Base-by-base conservation (phyloP, 345 rosid genomes). In the Excoecaria cochinchinensis region DNA sequence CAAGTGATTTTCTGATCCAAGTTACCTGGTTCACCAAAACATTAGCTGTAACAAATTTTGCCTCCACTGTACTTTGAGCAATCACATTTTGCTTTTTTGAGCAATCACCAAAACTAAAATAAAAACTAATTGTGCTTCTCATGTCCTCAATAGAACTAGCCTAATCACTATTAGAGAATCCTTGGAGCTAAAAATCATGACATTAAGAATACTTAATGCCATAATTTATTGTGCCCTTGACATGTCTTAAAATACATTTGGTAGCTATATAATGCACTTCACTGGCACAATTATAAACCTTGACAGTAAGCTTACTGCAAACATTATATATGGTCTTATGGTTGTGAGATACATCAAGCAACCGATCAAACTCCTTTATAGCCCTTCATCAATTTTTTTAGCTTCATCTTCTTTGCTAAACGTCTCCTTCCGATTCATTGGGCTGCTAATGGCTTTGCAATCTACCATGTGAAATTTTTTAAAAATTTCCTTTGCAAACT, bases 231-330 rank as follows among this genome's bases (percentile, higher is more conserved):
- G 69, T 69, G 5, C 64, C 75, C 40, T 69, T 67, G 5, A 76
- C 19, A 19, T 76, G 56, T 3, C 50, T 56, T 3, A 68, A 4
- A 4, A 70, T 69, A 4, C 68, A 69, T 12, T 59, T 69, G 0
- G 69, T 40, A 9, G 51, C 61, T 19, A 8, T 6, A 4, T 50
- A 13, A 40, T 69, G 53, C 3, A 13, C 1, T 8, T 69, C 3
- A 59, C 69, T 48, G 0, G 74, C n/a, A 46, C 8, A 39, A 1
- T 38, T 36, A 76, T 70, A 25, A 70, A 76, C 5, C 61, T 59
- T 11, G 61, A 60, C 1, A 76, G 1, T 4, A 59, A 0, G 25
- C 31, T 58, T 14, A 17, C n/a, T 3, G 40, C 13, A 39, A 15
- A 25, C 39, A 69, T 19, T 1, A 60, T 7, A 17, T 76, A 22